phyloP scores from a whole-genome alignment of 257 asterid species.

The Ligustrum vulgare region DNA sequence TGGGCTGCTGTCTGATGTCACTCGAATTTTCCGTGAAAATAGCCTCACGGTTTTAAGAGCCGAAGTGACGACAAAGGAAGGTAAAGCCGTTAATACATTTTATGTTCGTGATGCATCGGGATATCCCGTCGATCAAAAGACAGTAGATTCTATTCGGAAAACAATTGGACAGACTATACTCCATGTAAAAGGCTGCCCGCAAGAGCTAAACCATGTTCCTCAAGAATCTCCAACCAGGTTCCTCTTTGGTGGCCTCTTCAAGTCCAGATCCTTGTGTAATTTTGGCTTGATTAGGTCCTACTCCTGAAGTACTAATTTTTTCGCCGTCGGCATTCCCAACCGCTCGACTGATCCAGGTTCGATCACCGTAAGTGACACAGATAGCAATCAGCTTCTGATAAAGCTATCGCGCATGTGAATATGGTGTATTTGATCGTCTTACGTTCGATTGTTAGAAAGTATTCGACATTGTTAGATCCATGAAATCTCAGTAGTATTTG shows the following conservation, averaged over 20 bases:
- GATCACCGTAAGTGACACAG: background rate
- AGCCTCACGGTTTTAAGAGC: conserved; percentile 89
- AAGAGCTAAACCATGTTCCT: conserved; percentile 49
- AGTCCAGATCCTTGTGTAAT: conserved; percentile 70
- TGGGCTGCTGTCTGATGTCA: conserved; percentile 84
- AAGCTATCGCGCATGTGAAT: no score
- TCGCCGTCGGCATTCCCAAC: conserved; percentile 17
- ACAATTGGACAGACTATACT: conserved; percentile 86
- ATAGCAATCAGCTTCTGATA: no score
- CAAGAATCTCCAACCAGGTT: conserved; percentile 77
- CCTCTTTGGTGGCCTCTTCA: conserved; percentile 77
- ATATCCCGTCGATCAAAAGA: conserved; percentile 82
- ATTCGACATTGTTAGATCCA: conserved; percentile 32
- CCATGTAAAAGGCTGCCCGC: conserved; percentile 73
- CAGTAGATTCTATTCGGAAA: conserved; percentile 75
- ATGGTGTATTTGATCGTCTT: conserved; percentile 8
- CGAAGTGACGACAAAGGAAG: conserved; percentile 79
- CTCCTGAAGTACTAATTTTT: conserved; percentile 29
- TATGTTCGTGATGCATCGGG: conserved; percentile 91
- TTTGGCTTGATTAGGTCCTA: conserved; percentile 65
- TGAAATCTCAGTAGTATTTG: conserved; percentile 12
- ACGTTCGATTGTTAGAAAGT: conserved; percentile 2
- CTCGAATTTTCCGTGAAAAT: conserved; percentile 86
- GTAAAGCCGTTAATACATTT: conserved; percentile 84
- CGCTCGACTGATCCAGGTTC: background rate